Evolutionary conservation across 202 grass and related monocot genomes (phyloP).

Genomic region (Bolboschoenoplectus hybrid): DNA sequence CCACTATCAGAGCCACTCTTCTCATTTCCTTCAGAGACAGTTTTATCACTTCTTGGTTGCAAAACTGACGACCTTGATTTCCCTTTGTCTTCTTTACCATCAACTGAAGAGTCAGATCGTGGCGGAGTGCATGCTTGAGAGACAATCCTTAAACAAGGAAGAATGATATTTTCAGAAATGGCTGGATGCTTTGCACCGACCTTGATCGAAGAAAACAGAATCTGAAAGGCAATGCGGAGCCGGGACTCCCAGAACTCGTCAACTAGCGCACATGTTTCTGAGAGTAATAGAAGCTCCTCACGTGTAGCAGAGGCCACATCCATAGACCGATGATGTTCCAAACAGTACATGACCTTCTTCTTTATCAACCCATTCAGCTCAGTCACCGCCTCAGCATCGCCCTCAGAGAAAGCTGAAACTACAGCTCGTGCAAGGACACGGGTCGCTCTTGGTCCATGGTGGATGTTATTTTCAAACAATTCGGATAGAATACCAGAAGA

Average conservation of each 20-base stretch:
- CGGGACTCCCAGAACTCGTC: constrained; percentile 98
- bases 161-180: constrained; percentile 98
- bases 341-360: constrained; percentile 97
- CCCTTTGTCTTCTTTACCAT: constrained; percentile 67
- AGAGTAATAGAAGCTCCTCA: constrained; percentile 88
- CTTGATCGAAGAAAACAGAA: constrained; percentile 97
- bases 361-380: constrained; percentile 90
- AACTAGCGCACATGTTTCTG: constrained; percentile 83
- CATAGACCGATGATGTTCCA: constrained; percentile 96
- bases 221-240: constrained; percentile 85
- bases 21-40: constrained; percentile 57
- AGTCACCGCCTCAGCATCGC: constrained; percentile 78
- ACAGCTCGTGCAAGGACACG: constrained; percentile 75
- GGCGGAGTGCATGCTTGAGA: constrained; percentile 97
- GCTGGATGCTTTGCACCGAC: constrained; percentile 95
- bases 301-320: constrained; percentile 85
- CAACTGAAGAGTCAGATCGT: constrained; percentile 65
- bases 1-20: constrained; percentile 50
- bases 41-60: constrained; percentile 67
- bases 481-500: constrained; percentile 80
- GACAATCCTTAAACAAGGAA: constrained; percentile 95
- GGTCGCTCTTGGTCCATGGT: constrained; percentile 81
- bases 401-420: constrained; percentile 88
- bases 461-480: constrained; percentile 98
- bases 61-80: constrained; percentile 56